phyloP scores from a whole-genome alignment of 768 basidiomycete genomes.

The Pleurotus tuoliensis region DNA sequence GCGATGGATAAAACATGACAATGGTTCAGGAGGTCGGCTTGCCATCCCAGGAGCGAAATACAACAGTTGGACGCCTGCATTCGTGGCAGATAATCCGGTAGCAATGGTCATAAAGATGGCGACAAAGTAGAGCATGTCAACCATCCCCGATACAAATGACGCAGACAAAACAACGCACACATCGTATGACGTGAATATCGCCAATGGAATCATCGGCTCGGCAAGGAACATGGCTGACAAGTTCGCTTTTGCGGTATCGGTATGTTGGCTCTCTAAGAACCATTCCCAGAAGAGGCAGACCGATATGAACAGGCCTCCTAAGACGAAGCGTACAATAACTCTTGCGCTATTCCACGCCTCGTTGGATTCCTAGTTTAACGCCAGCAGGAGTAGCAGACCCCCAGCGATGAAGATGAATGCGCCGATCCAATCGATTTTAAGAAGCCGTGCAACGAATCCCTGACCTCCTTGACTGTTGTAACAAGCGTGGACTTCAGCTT shows the following conservation, averaged over 20 bases:
- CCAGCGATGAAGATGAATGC: conserved; percentile 37
- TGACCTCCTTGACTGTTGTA: background rate
- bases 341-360: conserved; percentile 35
- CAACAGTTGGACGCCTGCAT: conserved; percentile 45
- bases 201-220: conserved; percentile 44
- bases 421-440: conserved; percentile 45
- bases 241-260: background rate
- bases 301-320: conserved; percentile 39
- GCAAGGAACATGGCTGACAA: conserved; percentile 15
- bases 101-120: conserved; percentile 49
- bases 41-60: conserved; percentile 49
- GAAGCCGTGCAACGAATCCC: conserved; percentile 23
- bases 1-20: background rate
- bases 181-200: conserved; percentile 37
- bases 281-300: conserved; percentile 40
- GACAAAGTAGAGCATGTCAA: conserved; percentile 51
- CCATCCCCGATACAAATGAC: conserved; percentile 39
- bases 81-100: conserved; percentile 31
- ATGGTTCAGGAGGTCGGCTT: conserved; percentile 8
- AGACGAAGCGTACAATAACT: conserved; percentile 43
- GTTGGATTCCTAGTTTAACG: conserved; percentile 47
- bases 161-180: conserved; percentile 34
- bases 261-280: conserved; percentile 25
- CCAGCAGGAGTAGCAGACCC: conserved; percentile 44
- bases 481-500: background rate